Evolutionary conservation across 495 filamentous ascomycete genomes (phyloP).

Genomic region (Acidomyces sp.): DNA sequence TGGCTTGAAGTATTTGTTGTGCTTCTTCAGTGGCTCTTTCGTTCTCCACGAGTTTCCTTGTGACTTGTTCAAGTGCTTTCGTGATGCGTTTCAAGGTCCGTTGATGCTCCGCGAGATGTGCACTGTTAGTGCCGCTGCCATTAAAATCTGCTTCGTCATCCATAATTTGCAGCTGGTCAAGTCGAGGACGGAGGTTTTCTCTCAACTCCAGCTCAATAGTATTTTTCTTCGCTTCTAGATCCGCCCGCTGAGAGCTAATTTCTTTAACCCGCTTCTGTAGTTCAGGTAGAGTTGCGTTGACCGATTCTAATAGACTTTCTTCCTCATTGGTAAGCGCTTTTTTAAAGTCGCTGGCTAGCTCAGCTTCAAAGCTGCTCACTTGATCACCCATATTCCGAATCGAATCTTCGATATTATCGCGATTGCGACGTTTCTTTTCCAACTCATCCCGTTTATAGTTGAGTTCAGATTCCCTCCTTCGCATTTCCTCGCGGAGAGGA

Average conservation of each 20-base stretch:
- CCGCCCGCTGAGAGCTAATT: constrained; percentile 56
- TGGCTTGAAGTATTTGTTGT: constrained; percentile 12
- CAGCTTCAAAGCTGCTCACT: constrained; percentile 57
- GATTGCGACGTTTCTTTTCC: constrained; percentile 53
- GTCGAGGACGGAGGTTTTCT: constrained; percentile 68
- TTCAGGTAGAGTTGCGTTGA: constrained; percentile 54
- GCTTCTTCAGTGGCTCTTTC: constrained; percentile 11
- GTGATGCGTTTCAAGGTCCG: constrained; percentile 66
- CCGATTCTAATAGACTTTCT: constrained; percentile 62
- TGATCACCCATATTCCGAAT: constrained; percentile 64
- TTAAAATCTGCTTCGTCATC: constrained; percentile 62
- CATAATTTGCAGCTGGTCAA: constrained; percentile 75
- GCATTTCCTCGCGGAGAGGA: constrained; percentile 60
- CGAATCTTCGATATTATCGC: constrained; percentile 61
- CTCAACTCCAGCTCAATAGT: constrained; percentile 72
- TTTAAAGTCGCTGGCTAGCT: constrained; percentile 78
- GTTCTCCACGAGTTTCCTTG: constrained; percentile 47
- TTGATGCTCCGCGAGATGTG: constrained; percentile 58
- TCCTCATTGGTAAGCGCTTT: constrained; percentile 74
- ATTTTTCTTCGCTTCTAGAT: constrained; percentile 67
- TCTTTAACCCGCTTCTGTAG: constrained; percentile 62
- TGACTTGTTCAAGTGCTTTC: constrained; percentile 47
- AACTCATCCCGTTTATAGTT: constrained; percentile 63
- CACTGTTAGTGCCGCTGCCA: constrained; percentile 38
- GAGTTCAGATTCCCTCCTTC: constrained; percentile 53